These are phyloP conservation scores for Medicago lupulina DNA, from an alignment of 306 rosid genomes.

Conservation along the genomic window DNA sequence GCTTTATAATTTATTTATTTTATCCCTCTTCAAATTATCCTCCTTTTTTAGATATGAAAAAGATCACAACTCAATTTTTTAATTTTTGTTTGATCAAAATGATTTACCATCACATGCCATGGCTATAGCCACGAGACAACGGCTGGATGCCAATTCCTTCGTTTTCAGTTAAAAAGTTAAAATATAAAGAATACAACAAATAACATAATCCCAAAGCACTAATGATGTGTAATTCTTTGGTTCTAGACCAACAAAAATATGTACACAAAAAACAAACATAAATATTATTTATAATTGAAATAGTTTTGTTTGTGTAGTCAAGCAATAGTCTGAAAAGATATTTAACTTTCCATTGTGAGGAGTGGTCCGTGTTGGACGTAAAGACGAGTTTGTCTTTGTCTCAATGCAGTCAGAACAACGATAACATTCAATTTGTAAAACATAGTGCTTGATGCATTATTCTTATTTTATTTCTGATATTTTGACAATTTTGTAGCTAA, in stretches of 20 bases:
- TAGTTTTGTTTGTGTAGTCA: too few species aligned
- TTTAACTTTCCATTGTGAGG: neutral
- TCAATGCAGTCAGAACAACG: neutral
- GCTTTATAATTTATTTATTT: too few species aligned
- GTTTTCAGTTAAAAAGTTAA: neutral
- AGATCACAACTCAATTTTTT: too few species aligned
- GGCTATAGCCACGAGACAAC: neutral
- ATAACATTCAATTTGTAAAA: neutral
- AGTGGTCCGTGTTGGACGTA: neutral
- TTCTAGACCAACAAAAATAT: neutral
- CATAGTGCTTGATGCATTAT: neutral
- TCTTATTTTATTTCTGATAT: neutral
- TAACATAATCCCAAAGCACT: neutral
- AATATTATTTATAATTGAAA: neutral
- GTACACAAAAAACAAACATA: too few species aligned
- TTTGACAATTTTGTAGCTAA: neutral
- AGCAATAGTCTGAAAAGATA: neutral
- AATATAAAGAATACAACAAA: neutral
- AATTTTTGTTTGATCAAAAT: too few species aligned
- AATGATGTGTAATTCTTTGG: neutral
- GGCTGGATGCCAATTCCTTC: neutral
- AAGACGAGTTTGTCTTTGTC: neutral
- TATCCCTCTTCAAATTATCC: too few species aligned
- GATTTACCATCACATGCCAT: too few species aligned
- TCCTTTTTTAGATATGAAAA: too few species aligned